phyloP scores from a whole-genome alignment of 108 stramenopile species.

The Skeletonema menzelii region DNA sequence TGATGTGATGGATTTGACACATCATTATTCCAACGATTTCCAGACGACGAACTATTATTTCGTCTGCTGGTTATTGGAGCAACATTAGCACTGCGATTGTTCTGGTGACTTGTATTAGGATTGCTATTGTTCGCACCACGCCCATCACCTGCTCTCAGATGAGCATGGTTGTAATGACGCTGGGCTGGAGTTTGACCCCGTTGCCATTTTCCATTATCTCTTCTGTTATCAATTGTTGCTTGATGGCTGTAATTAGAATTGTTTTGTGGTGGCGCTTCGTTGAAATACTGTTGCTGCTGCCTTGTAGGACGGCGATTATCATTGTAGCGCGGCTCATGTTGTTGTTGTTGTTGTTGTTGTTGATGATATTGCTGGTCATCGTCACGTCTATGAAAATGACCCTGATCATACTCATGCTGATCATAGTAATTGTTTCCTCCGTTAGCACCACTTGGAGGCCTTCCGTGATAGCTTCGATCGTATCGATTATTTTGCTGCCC shows the following conservation, averaged over 20 bases:
- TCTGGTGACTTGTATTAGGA: not conserved
- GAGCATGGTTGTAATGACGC: not conserved
- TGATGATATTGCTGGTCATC: not conserved
- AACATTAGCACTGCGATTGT: not conserved
- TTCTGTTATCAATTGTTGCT: not conserved
- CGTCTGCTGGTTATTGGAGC: no score
- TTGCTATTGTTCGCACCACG: not conserved
- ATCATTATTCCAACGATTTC: no score
- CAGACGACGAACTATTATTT: no score
- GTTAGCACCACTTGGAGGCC: not conserved
- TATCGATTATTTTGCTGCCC: not conserved
- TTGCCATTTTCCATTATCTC: slow-evolving; percentile 11
- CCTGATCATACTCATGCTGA: not conserved
- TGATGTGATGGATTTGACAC: not conserved
- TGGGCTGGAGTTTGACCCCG: slow-evolving; percentile 5
- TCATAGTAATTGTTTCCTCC: no score
- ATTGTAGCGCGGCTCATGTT: not conserved
- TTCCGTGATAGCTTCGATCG: not conserved
- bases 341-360: not conserved
- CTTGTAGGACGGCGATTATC: not conserved
- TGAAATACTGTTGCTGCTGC: not conserved
- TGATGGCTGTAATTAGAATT: no score
- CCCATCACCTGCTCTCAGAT: not conserved
- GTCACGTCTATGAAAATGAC: not conserved
- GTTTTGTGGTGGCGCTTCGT: no score